These are phyloP conservation scores for Aspergillus novofumigatus DNA, from an alignment of 2,329 filamentous ascomycete genomes.

Conservation along the genomic window DNA sequence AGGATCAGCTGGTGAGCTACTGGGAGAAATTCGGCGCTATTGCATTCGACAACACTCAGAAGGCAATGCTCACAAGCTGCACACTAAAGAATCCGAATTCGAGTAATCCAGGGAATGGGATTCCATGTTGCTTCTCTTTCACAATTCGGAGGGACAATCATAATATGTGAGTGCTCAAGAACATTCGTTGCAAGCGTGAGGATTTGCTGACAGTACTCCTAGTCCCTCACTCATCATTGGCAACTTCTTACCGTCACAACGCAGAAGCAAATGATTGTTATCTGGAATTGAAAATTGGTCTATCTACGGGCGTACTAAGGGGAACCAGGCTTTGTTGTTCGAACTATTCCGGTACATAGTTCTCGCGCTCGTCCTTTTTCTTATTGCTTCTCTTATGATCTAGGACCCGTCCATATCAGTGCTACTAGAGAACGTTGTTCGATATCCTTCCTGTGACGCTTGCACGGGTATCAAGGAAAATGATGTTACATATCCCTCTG, in stretches of 20 bases:
- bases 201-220: constrained; percentile 7
- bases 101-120: constrained; percentile 57
- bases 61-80: constrained; percentile 92
- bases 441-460: background rate
- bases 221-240: constrained; percentile 94
- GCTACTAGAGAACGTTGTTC: background rate
- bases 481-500: background rate
- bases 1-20: constrained; percentile 91
- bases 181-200: background rate
- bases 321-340: background rate
- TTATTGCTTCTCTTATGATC: background rate
- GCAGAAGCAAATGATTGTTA: constrained; percentile 41
- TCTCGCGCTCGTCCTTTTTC: background rate
- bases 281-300: background rate
- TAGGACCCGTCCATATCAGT: background rate
- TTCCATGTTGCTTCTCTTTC: constrained; percentile 96
- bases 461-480: background rate
- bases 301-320: background rate
- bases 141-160: constrained; percentile 92
- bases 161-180: constrained; percentile 70
- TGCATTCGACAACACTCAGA: constrained; percentile 89
- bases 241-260: constrained; percentile 88
- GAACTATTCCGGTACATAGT: background rate
- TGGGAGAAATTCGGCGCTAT: constrained; percentile 99
- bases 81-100: constrained; percentile 78